phyloP scores from a whole-genome alignment of 768 basidiomycete species.

The Lepiota venenata region DNA sequence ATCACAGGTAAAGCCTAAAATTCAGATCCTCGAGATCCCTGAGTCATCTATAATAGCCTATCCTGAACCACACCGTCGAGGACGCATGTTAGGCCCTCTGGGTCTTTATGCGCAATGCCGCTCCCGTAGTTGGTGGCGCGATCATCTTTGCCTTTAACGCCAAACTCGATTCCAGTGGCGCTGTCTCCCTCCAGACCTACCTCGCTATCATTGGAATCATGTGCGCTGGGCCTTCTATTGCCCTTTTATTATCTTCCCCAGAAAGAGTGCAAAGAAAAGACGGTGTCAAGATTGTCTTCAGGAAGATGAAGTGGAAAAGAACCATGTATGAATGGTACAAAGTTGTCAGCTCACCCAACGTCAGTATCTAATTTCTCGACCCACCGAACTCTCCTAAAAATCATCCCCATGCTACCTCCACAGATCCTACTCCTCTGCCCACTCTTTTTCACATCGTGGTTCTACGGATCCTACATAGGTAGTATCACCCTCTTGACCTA shows the following conservation, averaged over 20 bases:
- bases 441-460: constrained; percentile 31
- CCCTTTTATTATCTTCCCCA: constrained; percentile 24
- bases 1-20: constrained; percentile 21
- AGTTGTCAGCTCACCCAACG: constrained; percentile 24
- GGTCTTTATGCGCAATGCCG: constrained; percentile 30
- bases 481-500: not conserved
- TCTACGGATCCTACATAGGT: constrained; percentile 29
- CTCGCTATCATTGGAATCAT: constrained; percentile 31
- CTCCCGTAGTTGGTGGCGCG: constrained; percentile 30
- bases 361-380: constrained; percentile 2
- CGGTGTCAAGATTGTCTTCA: constrained; percentile 26
- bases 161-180: constrained; percentile 23
- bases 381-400: no score
- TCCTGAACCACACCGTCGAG: constrained; percentile 28
- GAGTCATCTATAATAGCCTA: constrained; percentile 18
- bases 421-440: constrained; percentile 29
- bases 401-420: no score
- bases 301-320: constrained; percentile 23
- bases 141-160: constrained; percentile 30
- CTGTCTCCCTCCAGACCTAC: constrained; percentile 27
- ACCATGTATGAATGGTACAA: constrained; percentile 25
- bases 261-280: constrained; percentile 28
- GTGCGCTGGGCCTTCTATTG: constrained; percentile 32
- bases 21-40: not conserved
- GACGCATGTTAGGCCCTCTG: constrained; percentile 30